Evolutionary conservation across 1,284 basidiomycete genomes (phyloP), one percentile per base, ranked within the genome.

Genomic region (Melampsora larici-populina): DNA sequence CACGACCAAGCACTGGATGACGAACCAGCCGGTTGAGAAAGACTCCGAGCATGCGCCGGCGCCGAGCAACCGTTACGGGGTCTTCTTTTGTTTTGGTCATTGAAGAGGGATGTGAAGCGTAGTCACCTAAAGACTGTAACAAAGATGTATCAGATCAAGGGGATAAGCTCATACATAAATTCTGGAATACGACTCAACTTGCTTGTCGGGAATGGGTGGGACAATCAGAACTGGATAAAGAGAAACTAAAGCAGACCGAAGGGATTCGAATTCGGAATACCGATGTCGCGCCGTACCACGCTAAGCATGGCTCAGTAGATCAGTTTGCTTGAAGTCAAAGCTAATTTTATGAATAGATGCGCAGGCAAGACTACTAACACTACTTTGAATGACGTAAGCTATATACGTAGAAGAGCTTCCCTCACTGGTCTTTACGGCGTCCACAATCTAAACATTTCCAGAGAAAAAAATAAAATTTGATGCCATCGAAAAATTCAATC

Each of bases 201-300:
- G 95, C 85, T 99, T 99, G 4, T 92, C 94, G 0, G 97, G 97
- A 79, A 99, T 97, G 49, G 97, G 97, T 0, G 97, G 96, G 79
- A 99, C 91, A 82, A 99, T 98, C 81, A 96, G 86, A 17, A 95
- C 97, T 0, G 97, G 97, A 84, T 99, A 97, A 71, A 99, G 87
- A 80, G 90, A 92, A 64, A 90, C 87, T 65, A 99, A 88, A 76
- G 89, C 91, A 75, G 89, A 88, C 73, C 97, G 90, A 64, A 99
- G 87, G 29, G 94, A 93, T 85, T 98, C 93, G 84, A 99, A 99
- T 83, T 98, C 94, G 5, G 96, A 98, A 85, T 99, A 99, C 51
- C 97, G 89, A 81, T 97, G 92, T 65, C 90, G 89, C 6, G 93
- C 89, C 82, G 93, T 91, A n/a, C 90, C 87, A 80, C 87, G 89